phyloP scores from a whole-genome alignment of 2,329 filamentous ascomycete genomes.

The Alternaria dauci region DNA sequence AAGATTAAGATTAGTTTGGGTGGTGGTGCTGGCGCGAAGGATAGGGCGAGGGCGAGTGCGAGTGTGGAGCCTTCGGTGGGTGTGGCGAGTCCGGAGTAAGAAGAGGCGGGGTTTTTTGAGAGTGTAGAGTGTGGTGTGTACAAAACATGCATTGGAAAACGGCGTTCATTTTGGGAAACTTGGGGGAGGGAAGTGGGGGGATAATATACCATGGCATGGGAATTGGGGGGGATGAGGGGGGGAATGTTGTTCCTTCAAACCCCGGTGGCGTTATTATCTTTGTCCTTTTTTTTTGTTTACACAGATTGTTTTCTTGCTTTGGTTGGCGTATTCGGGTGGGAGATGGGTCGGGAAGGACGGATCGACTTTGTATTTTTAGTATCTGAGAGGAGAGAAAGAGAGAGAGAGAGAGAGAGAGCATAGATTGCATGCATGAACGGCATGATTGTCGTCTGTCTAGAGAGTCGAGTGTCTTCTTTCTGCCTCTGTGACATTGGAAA shows the following conservation, averaged over 20 bases:
- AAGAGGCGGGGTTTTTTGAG: background rate
- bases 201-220: conserved; percentile 5
- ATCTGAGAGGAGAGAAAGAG: background rate
- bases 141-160: background rate
- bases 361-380: background rate
- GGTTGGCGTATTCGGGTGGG: background rate
- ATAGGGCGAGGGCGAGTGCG: conserved; percentile 23
- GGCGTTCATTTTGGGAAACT: background rate
- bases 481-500: background rate
- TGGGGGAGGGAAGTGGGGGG: background rate
- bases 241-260: background rate
- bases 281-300: background rate
- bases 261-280: conserved; percentile 1
- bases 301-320: background rate
- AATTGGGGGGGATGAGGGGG: background rate
- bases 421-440: background rate
- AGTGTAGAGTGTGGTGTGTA: background rate
- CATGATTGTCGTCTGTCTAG: background rate
- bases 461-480: background rate
- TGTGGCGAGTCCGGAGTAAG: conserved; percentile 14
- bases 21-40: conserved; percentile 22
- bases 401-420: background rate
- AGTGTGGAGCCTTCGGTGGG: conserved; percentile 22
- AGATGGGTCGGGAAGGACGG: background rate
- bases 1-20: conserved; percentile 48